These are phyloP conservation scores for Fulvia fulva DNA, from an alignment of 2,329 filamentous ascomycete genomes.

Conservation along the genomic window DNA sequence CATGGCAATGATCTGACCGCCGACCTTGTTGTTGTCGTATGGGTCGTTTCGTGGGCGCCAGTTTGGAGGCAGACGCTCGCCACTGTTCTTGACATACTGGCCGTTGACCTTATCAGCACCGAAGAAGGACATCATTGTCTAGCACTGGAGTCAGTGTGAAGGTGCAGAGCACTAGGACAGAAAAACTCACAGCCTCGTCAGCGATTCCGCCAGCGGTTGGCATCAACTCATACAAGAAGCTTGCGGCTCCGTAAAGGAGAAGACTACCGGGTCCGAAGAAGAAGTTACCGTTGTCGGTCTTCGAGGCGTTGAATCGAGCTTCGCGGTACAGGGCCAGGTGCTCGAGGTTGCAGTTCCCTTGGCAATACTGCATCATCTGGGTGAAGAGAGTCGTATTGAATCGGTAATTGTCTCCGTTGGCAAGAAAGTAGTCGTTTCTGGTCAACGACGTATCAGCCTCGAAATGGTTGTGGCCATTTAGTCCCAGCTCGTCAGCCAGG, in stretches of 20 bases:
- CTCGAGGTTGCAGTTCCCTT: constrained; percentile 3
- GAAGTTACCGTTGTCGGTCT: constrained; percentile 39
- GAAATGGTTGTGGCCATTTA: constrained; percentile 42
- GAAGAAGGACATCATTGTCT: constrained; percentile 34
- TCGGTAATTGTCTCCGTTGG: constrained; percentile 33
- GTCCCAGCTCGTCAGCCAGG: constrained; percentile 36
- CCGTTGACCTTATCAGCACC: constrained; percentile 5
- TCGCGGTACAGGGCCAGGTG: constrained; percentile 37
- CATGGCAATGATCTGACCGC: constrained; percentile 37
- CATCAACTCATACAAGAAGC: constrained; percentile 44
- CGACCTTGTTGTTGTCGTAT: constrained; percentile 34
- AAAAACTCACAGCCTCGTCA: constrained; percentile 21
- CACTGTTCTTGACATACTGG: constrained; percentile 8
- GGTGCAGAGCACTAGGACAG: no score
- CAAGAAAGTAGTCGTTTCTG: constrained; percentile 37
- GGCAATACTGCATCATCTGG: constrained; percentile 1
- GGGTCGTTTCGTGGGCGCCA: constrained; percentile 15
- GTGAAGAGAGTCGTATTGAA: constrained; percentile 35
- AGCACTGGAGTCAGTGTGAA: constrained; percentile 3
- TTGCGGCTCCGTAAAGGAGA: constrained; percentile 41
- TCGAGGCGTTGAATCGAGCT: constrained; percentile 39
- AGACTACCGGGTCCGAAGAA: constrained; percentile 39
- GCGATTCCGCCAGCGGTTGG: neutral
- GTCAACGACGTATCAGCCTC: constrained; percentile 40
- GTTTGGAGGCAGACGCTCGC: constrained; percentile 4